Evolutionary conservation across 2,329 filamentous ascomycete species (phyloP), one percentile per base, ranked within the genome.

Genomic region (Fusarium ramigenum): DNA sequence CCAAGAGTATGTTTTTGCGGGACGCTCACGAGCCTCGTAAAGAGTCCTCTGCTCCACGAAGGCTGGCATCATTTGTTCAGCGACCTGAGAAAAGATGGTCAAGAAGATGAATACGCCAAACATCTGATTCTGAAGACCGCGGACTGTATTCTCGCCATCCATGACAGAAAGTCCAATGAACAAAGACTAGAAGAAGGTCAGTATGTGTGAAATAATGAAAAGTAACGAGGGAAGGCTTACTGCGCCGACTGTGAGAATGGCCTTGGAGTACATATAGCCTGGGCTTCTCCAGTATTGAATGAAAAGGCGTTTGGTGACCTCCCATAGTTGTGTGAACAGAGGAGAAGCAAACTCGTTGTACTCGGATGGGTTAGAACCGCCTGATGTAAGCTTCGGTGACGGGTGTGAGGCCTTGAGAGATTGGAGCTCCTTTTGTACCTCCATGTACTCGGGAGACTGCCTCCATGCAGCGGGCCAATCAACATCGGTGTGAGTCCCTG

Each of bases 141-240:
- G 89, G 37, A 88, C 84, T 0, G 88, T 89, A 70, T 87, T 87
- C 25, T 88, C 83, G 14, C 88, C 85, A 42, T 91, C 86, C 80
- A 88, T 90, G 73, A 93, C 92, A 0, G 89, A 91, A 75, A 93
- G 90, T 5, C 92, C 92, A 60, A 93, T 91, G 78, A 93, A 93
- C 1, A 93, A 83, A 2, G 63, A 36, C 68, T 73, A 7, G 1
- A 5, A 15, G 1, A 14, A 19, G 16, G 18, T 57, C 8, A 68
- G 37, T 3, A 7, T 4, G 0, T 21, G 9, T 9, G 1, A 3
- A 32, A 9, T 15, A 3, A 32, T 19, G 2, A 5, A 11, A 0
- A 9, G 3, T 7, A 4, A 14, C 4, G 0, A n/a, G 1, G 16
- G 2, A 11, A 9, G 5, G 90, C 65, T 67, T 47, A 76, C 74